Evolutionary conservation across 768 basidiomycete genomes (phyloP), one percentile per base, ranked within the genome.

Genomic region (Calocybe gangraenosa): DNA sequence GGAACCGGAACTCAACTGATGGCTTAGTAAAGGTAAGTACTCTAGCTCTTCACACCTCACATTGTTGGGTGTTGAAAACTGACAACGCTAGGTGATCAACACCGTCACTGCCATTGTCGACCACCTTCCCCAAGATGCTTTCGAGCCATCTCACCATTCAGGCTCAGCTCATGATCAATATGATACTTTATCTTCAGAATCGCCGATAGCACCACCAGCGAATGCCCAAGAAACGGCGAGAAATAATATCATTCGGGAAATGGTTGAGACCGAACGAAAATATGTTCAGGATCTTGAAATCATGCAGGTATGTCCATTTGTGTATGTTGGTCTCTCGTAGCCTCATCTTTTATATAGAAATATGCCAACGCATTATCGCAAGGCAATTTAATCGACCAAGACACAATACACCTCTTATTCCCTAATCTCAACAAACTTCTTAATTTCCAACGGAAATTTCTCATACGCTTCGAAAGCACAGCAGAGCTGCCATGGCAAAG

Each of bases 231-330:
- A 88, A 50, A 70, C 76, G 1, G 82, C 82, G 17, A 74, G 88
- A 43, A 81, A 81, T 62, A 86, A 87, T 52, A 86, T 87, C 49
- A 78, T 93, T 48, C 78, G 79, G 58, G 96, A 99, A 66, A 81
- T 97, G 55, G 79, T 98, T 38, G 88, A 91, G 64, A 97, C 92
- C 0, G 96, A 99, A 65, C 83, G 91, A 55, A 92, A 92, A 68
- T 98, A 92, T 63, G 95, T 98, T 4, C 87, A 91, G 65, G 96
- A 98, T 67, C 72, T 99, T 52, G 93, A 96, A 64, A 83, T 92
- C 58, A 88, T 98, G 76, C 93, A 95, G 79, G 93, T 92, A 54
- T 58, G 83, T 61, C 22, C 43, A 34, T 15, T 57, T 38, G 49
- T 40, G 13, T 49, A 36, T 17, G 45, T 44, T 37, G 44, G 48